phyloP scores from a whole-genome alignment of 2,329 filamentous ascomycete genomes.

The Tricladium varicosporioides region DNA sequence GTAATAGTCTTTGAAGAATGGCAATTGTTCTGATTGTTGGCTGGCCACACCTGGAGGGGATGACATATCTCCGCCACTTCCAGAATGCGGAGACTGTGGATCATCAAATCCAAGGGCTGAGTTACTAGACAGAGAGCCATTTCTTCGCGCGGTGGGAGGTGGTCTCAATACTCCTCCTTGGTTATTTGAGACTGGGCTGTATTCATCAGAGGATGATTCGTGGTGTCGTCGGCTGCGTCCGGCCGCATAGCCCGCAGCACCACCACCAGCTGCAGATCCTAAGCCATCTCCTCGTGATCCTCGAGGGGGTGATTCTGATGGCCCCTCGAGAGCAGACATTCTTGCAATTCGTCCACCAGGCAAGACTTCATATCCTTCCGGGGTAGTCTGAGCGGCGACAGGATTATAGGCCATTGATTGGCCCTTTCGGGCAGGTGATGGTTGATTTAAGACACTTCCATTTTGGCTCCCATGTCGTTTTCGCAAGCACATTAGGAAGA shows the following conservation, averaged over 20 bases:
- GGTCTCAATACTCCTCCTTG: slow-evolving; percentile 56
- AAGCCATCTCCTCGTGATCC: slow-evolving; percentile 7
- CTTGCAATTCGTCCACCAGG: slow-evolving; percentile 88
- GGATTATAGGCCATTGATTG: slow-evolving; percentile 43
- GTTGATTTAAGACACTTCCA: slow-evolving; percentile 84
- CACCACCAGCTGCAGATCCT: slow-evolving; percentile 37
- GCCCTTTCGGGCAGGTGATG: slow-evolving; percentile 65
- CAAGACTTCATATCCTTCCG: slow-evolving; percentile 66
- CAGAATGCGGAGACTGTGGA: slow-evolving; percentile 68
- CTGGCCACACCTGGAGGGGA: slow-evolving; percentile 81
- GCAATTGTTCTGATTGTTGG: slow-evolving; percentile 91
- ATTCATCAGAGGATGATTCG: slow-evolving; percentile 70
- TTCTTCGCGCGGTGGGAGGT: slow-evolving; percentile 62
- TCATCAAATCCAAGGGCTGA: slow-evolving; percentile 71
- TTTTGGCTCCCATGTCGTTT: slow-evolving; percentile 58
- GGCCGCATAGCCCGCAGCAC: slow-evolving; percentile 47
- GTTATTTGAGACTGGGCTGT: slow-evolving; percentile 68
- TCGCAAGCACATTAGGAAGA: slow-evolving; percentile 48
- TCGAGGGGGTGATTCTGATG: slow-evolving; percentile 54
- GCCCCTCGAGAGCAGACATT: slow-evolving; percentile 89
- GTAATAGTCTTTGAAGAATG: slow-evolving; percentile 98
- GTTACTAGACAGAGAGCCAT: slow-evolving; percentile 85
- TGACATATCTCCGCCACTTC: slow-evolving; percentile 70
- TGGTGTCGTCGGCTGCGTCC: slow-evolving; percentile 43
- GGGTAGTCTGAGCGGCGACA: slow-evolving; percentile 34